Base-by-base conservation (phyloP, 306 rosid genomes). In the Sechiopsis laciniata region DNA sequence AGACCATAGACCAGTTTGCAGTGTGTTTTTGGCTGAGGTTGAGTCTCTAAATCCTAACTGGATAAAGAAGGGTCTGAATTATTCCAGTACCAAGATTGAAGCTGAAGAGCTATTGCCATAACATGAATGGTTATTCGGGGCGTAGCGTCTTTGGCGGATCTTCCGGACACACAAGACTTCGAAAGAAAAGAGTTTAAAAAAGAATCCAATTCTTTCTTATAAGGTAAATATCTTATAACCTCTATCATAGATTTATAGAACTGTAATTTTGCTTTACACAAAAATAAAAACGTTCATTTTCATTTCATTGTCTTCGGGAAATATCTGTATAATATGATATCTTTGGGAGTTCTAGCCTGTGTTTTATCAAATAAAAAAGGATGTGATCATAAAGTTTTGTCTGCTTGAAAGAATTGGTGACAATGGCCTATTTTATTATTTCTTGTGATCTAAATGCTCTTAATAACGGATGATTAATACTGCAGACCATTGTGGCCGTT, bases 1-100 rank as follows among this genome's bases (percentile, higher is more conserved):
- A 2, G 99, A 95, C 84, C 99, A 95, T 72, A 87, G 99, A 76
- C 97, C 97, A 66, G 99, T 95, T 74, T 91, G 85, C 61, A 79
- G 97, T 55, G 75, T 88, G 21, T 95, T 95, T 76, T 62, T 82
- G 77, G 97, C 91, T 17, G 97, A 91, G 82, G 92, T 91, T 5
- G 96, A 89, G 82, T 87, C 92, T 63, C 52, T 88, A 71, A 85
- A 80, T 75, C 86, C 86, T 10, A 80, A 74, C 86, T 83, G 90
- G 74, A 88, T 79, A 0, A 93, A 78, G 77, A 90, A 83, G 81
- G 86, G 96, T 82, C 84, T 86, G 67, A 90, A 92, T 75, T 87
- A 48, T 48, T 48, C 53, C 53, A 48, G 53, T 48, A 48, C 53
- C 15, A 48, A 48, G 53, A 12, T 48, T 48, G 53, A 48, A 48